Conservation (phyloP, 164 flowering plant genomes). For the Stephania cephalantha region DNA sequence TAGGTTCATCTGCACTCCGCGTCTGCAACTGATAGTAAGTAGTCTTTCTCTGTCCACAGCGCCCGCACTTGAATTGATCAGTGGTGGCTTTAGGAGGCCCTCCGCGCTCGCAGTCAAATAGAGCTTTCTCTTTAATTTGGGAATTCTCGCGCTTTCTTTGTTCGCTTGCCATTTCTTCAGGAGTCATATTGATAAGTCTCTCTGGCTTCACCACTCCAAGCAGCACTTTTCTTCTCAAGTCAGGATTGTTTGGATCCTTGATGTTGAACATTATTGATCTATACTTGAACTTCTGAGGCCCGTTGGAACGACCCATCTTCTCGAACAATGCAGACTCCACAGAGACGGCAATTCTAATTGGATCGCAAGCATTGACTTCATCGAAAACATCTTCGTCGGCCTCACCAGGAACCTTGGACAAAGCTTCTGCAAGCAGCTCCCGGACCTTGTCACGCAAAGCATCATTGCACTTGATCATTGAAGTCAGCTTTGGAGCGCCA, state of each 20-base stretch:
- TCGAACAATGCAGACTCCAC: slow-evolving; percentile 83
- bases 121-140: slow-evolving; percentile 62
- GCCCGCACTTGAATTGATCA: slow-evolving; percentile 79
- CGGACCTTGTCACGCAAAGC: slow-evolving; percentile 66
- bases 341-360: slow-evolving; percentile 62
- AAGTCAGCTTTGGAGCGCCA: slow-evolving; percentile 60
- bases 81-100: slow-evolving; percentile 60
- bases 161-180: slow-evolving; percentile 91
- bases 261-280: slow-evolving; percentile 86
- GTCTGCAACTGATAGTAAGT: slow-evolving; percentile 93
- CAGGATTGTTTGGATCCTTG: slow-evolving; percentile 79
- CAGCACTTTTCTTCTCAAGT: slow-evolving; percentile 77
- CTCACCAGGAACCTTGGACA: slow-evolving; percentile 56
- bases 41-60: slow-evolving; percentile 73
- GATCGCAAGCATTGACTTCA: slow-evolving; percentile 58
- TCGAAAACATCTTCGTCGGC: slow-evolving; percentile 44
- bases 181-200: slow-evolving; percentile 44
- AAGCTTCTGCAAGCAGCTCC: slow-evolving; percentile 66
- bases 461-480: slow-evolving; percentile 67
- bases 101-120: slow-evolving; percentile 72
- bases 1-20: slow-evolving; percentile 98
- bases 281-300: slow-evolving; percentile 68
- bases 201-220: slow-evolving; percentile 66
- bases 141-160: slow-evolving; percentile 48
- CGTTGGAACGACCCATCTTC: slow-evolving; percentile 65